Conservation (phyloP, 73 alveolate species). For the Strombidium stylifer region DNA sequence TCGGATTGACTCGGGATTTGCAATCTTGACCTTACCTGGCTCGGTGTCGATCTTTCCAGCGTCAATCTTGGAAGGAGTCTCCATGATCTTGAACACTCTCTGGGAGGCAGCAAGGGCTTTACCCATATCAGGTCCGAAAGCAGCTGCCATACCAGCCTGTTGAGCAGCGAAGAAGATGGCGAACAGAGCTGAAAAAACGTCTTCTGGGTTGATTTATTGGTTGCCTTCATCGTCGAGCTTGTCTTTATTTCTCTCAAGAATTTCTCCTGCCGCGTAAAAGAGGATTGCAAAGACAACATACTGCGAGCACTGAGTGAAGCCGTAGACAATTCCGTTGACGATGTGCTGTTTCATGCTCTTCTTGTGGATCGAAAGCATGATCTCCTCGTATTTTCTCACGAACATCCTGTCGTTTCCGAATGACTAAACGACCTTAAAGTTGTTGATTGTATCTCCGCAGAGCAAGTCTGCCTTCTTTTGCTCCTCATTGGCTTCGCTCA, state of each 20-base stretch:
- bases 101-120: conserved; percentile 44
- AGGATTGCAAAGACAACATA: conserved; percentile 32
- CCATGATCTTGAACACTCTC: conserved; percentile 44
- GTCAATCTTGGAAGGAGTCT: conserved; percentile 30
- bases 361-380: conserved; percentile 32
- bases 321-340: conserved; percentile 66
- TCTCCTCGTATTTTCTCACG: conserved; percentile 55
- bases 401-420: conserved; percentile 75
- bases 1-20: conserved; percentile 11
- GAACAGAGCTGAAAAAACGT: conserved; percentile 42
- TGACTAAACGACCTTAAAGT: conserved; percentile 81
- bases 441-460: conserved; percentile 78
- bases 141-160: conserved; percentile 49
- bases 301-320: conserved; percentile 30
- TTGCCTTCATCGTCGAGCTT: conserved; percentile 39
- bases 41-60: background rate
- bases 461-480: conserved; percentile 73
- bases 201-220: conserved; percentile 11
- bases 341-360: conserved; percentile 42
- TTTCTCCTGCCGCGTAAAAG: conserved; percentile 71
- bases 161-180: conserved; percentile 55
- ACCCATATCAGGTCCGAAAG: conserved; percentile 53
- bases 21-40: background rate
- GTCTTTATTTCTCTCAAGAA: conserved; percentile 32
- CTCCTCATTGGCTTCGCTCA: conserved; percentile 40